Base-by-base conservation (phyloP, 257 asterid genomes). In the Solanum microdontum region DNA sequence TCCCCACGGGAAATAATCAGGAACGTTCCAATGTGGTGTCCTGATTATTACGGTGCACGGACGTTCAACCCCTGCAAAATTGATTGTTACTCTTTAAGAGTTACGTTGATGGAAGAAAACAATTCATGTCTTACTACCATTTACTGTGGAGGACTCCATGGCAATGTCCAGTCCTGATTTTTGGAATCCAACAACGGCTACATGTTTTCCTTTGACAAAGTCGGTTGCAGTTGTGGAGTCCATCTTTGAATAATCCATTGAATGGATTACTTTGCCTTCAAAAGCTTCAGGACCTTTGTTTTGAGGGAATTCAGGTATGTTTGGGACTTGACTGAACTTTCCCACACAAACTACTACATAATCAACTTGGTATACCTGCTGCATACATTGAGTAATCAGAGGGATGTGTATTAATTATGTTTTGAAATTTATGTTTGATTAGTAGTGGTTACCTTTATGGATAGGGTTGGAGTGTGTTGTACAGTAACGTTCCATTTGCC, bases 161-260 rank as follows among this genome's bases (percentile, higher is more conserved):
- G 95, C 87, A 19, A 93, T 90, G 84, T 93, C 95, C 87, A 92
- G 80, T 48, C 91, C 94, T 15, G 95, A 85, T 93, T 93, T 92
- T 88, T 92, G 93, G 82, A 91, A 88, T 32, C 94, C 95, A 55
- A 93, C 93, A 0, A 74, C 82, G 2, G 82, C 48, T 21, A 74
- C 82, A 2, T 74, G 26, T 74, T 74, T 74, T 74, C 83, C 83
- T 37, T 23, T 37, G 58, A 76, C 83, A 12, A 76, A n/a, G 34
- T 76, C 26, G 33, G 83, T 13, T 76, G 60, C 83, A 37, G 83
- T 37, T 11, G 33, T 64, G 28, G 60, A 30, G 51, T 91, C 92
- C 95, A 92, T 90, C 9, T 86, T 60, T 28, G 92, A 88, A 91
- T 74, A 74, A 19, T 74, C 51, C 51, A 74, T 74, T 74, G 51